These are phyloP conservation scores for Aspergillus ellipticus DNA, from an alignment of 495 filamentous ascomycete genomes.

Conservation along the genomic window DNA sequence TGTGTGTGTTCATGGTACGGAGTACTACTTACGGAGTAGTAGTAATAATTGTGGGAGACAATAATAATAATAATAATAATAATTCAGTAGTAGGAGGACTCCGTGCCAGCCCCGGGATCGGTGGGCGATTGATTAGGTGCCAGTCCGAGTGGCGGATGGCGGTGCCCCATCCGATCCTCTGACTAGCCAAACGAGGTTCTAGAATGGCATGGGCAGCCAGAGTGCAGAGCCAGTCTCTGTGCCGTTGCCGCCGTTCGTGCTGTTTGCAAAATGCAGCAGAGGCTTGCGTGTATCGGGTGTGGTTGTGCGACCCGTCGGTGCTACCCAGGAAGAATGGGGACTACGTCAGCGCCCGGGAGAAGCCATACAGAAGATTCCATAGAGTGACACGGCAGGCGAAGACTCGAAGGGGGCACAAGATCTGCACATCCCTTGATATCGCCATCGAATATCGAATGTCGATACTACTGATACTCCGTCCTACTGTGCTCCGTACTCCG, in stretches of 20 bases:
- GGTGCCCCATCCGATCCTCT: not conserved
- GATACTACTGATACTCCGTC: too few species aligned
- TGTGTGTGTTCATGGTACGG: not conserved
- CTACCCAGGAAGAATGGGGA: not conserved
- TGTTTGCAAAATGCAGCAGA: not conserved
- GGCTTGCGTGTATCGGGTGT: not conserved
- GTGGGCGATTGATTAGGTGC: not conserved
- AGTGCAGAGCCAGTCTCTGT: too few species aligned
- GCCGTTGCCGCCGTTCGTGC: too few species aligned
- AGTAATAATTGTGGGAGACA: too few species aligned
- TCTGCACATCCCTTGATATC: not conserved
- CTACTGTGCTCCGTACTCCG: not conserved
- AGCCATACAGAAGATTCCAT: constrained; percentile 5
- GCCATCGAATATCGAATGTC: not conserved
- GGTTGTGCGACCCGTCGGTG: not conserved
- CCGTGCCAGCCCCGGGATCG: not conserved
- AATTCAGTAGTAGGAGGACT: not conserved
- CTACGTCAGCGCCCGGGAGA: not conserved
- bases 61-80: not conserved
- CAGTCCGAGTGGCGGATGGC: not conserved
- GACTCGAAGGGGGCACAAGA: constrained; percentile 11
- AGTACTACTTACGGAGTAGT: too few species aligned
- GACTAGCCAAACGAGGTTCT: not conserved
- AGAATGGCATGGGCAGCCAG: not conserved
- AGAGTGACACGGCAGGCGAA: constrained; percentile 14